These are phyloP conservation scores for Priceomyces haplophilus DNA, from an alignment of 805 yeast genomes.

Conservation along the genomic window DNA sequence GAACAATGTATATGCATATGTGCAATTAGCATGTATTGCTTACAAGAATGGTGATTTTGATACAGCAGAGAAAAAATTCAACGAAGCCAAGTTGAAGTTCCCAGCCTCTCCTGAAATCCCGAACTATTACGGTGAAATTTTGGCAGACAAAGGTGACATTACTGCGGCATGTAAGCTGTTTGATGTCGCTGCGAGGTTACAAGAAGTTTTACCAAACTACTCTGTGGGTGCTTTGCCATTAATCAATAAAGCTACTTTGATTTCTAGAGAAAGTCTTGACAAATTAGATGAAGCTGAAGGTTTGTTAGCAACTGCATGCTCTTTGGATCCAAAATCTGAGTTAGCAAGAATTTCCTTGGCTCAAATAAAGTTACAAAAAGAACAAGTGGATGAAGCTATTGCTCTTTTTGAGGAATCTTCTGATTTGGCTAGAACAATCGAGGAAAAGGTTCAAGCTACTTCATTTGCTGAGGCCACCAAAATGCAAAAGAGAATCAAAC, in stretches of 20 bases:
- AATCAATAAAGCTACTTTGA: constrained; percentile 79
- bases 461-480: constrained; percentile 91
- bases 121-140: constrained; percentile 92
- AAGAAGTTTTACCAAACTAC: constrained; percentile 61
- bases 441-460: constrained; percentile 87
- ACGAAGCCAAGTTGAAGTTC: constrained; percentile 67
- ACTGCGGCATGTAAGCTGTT: constrained; percentile 76
- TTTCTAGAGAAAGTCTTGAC: constrained; percentile 54
- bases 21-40: constrained; percentile 89
- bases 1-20: constrained; percentile 75
- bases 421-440: constrained; percentile 74
- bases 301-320: constrained; percentile 70
- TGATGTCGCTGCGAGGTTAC: constrained; percentile 81
- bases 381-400: constrained; percentile 78
- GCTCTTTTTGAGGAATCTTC: constrained; percentile 79
- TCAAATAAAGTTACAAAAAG: constrained; percentile 81
- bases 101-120: constrained; percentile 89
- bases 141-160: constrained; percentile 75
- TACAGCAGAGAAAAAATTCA: constrained; percentile 63
- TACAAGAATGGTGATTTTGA: constrained; percentile 69
- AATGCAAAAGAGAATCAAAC: constrained; percentile 75
- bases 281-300: constrained; percentile 54
- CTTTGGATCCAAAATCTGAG: constrained; percentile 84
- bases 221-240: constrained; percentile 87
- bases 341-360: constrained; percentile 89